Percentiles rank a stretch among this genome's conserved stretches.
phyloP scores from a whole-genome alignment of 768 basidiomycete species.

The Tulasnella sp. region DNA sequence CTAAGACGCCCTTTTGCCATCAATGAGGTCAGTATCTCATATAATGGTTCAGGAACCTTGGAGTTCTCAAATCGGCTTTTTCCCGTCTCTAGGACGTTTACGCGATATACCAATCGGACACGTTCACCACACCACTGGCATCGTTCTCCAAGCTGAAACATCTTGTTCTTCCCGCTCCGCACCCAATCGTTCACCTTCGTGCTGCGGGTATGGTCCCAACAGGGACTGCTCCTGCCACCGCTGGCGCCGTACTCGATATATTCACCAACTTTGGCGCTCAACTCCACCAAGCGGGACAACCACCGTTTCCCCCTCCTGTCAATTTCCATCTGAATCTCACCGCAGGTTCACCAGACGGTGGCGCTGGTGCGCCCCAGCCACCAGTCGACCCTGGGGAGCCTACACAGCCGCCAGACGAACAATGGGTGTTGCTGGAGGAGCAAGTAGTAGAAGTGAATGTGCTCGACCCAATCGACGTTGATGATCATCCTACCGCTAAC shows the following conservation, averaged over 20 bases:
- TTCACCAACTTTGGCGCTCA: not conserved
- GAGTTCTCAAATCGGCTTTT: not conserved
- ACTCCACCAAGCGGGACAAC: not conserved
- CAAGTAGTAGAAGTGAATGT: no score
- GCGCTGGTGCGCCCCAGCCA: not conserved
- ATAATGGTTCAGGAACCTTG: no score
- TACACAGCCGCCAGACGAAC: not conserved
- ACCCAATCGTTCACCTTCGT: constrained; percentile 1
- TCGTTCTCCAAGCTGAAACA: constrained; percentile 6
- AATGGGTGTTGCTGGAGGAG: no score
- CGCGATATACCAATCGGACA: constrained; percentile 2
- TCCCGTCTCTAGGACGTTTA: not conserved
- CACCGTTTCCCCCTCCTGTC: not conserved
- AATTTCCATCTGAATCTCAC: not conserved
- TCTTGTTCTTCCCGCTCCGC: constrained; percentile 8
- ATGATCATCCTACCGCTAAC: not conserved
- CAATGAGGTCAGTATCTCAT: not conserved
- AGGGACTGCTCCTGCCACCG: no score
- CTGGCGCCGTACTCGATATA: not conserved
- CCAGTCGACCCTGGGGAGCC: not conserved
- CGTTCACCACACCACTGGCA: not conserved
- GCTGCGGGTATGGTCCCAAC: not conserved
- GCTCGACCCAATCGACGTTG: not conserved
- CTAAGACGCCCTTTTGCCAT: not conserved
- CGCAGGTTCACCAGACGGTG: no score